A percentile compares a stretch with the other conserved stretches of the same genome.
Conservation (phyloP, 306 rosid genomes). For the Hylodesmum podocarpum region DNA sequence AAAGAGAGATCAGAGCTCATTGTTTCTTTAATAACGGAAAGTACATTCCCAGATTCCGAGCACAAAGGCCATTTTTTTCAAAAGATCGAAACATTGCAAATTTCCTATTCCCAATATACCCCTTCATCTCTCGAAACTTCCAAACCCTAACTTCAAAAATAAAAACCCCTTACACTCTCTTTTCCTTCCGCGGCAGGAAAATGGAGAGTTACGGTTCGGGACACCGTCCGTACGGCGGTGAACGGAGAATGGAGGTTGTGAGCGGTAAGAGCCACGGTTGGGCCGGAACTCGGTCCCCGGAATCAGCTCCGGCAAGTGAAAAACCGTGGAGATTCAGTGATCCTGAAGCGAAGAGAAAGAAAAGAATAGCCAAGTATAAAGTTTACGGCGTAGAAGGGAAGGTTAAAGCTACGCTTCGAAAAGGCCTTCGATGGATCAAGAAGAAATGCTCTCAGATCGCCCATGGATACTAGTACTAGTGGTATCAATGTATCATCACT, state of each 20-base stretch:
- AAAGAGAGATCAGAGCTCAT: not conserved
- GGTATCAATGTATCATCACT: too few relatives aligned
- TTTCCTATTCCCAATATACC: conserved; percentile 33
- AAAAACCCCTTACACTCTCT: not conserved
- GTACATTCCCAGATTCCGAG: conserved; percentile 25
- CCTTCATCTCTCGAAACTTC: conserved; percentile 1
- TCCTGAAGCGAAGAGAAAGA: conserved; percentile 62
- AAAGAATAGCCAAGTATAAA: conserved; percentile 61
- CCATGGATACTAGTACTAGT: conserved; percentile 35
- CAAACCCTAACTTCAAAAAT: not conserved
- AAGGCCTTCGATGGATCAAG: conserved; percentile 71
- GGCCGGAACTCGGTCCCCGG: conserved; percentile 22
- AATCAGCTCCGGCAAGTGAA: conserved; percentile 17
- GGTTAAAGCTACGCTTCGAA: conserved; percentile 55
- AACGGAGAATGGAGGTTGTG: conserved; percentile 45
- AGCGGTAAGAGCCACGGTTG: conserved; percentile 56
- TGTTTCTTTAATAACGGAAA: conserved; percentile 21
- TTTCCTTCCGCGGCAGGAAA: not conserved
- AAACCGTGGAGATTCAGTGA: conserved; percentile 52
- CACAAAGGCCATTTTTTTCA: not conserved
- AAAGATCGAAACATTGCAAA: conserved; percentile 1
- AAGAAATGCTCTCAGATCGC: conserved; percentile 59
- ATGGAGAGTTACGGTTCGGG: conserved; percentile 49
- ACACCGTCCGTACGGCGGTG: not conserved
- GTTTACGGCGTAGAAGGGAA: conserved; percentile 61